These are phyloP conservation scores for Garcia nutans DNA, from an alignment of 345 rosid species.

Conservation along the genomic window DNA sequence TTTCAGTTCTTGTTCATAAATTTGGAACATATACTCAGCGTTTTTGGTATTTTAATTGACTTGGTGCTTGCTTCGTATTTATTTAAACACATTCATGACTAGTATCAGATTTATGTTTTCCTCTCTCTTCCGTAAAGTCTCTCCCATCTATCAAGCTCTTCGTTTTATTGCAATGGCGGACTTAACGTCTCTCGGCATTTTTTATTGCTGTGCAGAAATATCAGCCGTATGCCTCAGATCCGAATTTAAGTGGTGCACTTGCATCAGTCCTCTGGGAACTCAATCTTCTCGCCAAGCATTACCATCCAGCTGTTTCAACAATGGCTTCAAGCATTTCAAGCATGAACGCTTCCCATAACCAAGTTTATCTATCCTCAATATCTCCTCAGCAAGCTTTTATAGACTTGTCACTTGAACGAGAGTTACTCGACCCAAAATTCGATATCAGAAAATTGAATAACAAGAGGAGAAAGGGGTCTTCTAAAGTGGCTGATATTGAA, in stretches of 20 bases:
- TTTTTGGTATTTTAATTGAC: neutral
- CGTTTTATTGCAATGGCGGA: too few species aligned
- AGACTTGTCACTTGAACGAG: conserved; percentile 55
- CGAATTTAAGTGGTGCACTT: conserved; percentile 88
- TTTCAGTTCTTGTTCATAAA: neutral
- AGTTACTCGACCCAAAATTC: conserved; percentile 44
- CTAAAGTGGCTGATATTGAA: conserved; percentile 11
- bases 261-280: conserved; percentile 96
- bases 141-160: too few species aligned
- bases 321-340: conserved; percentile 53
- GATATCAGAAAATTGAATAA: conserved; percentile 37
- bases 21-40: neutral
- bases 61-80: neutral
- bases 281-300: conserved; percentile 70
- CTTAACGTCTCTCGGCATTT: neutral
- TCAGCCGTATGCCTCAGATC: conserved; percentile 79
- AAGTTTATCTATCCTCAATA: conserved; percentile 44
- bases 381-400: conserved; percentile 78
- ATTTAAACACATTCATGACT: too few species aligned
- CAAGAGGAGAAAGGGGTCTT: conserved; percentile 53
- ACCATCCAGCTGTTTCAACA: conserved; percentile 67
- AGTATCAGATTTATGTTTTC: too few species aligned
- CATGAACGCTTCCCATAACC: conserved; percentile 63
- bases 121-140: too few species aligned
- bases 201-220: conserved; percentile 51